Conservation (phyloP, 2,329 filamentous ascomycete species). For the Fusarium caatingaense region DNA sequence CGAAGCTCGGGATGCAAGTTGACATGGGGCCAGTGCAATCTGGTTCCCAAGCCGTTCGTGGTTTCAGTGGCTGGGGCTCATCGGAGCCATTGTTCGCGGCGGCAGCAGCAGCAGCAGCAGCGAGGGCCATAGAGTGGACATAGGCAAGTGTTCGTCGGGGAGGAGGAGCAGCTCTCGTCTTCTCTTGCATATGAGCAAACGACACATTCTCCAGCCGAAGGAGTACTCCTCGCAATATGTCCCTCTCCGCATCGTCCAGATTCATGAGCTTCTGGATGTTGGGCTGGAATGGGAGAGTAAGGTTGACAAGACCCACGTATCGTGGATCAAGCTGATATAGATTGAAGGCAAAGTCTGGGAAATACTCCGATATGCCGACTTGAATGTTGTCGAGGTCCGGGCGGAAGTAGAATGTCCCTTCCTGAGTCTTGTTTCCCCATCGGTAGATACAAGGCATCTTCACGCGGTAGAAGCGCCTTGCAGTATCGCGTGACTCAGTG, state of each 20-base stretch:
- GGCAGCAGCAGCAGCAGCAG: too few relatives aligned
- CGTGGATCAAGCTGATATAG: not conserved
- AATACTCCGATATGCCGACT: not conserved
- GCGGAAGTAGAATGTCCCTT: not conserved
- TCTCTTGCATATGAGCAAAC: not conserved
- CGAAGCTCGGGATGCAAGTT: not conserved
- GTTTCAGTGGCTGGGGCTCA: not conserved
- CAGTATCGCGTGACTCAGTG: not conserved
- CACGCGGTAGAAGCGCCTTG: not conserved
- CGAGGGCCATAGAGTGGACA: not conserved
- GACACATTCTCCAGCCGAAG: not conserved
- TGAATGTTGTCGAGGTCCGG: not conserved
- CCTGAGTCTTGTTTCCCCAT: not conserved
- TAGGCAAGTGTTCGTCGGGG: not conserved
- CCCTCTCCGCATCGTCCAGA: not conserved
- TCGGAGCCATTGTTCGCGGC: rapidly evolving
- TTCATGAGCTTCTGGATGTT: not conserved
- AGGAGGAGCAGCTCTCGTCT: not conserved
- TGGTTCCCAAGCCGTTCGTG: not conserved
- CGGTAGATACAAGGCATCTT: not conserved
- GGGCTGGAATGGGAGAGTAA: not conserved
- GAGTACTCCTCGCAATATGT: not conserved
- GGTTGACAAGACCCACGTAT: not conserved
- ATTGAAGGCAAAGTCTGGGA: not conserved
- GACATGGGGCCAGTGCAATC: not conserved